Percentiles rank a stretch among this genome's conserved stretches.
Evolutionary conservation across 1,139 yeast species (phyloP).

Genomic region (Meyerozyma guilliermondii): DNA sequence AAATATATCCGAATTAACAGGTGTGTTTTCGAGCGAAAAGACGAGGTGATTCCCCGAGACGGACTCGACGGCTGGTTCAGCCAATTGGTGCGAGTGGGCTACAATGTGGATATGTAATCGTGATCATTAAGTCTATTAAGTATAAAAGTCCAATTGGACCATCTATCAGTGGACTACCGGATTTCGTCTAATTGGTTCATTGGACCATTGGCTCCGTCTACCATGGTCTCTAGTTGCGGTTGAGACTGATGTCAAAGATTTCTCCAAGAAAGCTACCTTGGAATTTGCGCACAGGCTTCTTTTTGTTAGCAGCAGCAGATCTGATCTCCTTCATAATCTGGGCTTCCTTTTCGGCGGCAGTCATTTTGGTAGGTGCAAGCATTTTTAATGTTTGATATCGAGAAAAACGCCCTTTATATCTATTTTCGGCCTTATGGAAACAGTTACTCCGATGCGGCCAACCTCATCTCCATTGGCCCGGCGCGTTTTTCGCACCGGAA

Average conservation of each 20-base stretch:
- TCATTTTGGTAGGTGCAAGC: constrained; percentile 2
- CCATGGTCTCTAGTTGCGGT: background rate
- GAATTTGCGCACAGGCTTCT: constrained; percentile 37
- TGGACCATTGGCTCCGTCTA: too few relatives aligned
- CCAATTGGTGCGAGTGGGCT: constrained; percentile 7
- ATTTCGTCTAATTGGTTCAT: too few relatives aligned
- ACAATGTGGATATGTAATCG: background rate
- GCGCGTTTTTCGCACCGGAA: constrained; percentile 1
- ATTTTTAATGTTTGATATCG: background rate
- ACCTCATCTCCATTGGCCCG: constrained; percentile 1
- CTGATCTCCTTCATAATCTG: constrained; percentile 45
- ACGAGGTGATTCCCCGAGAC: constrained; percentile 33
- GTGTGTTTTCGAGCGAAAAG: constrained; percentile 27
- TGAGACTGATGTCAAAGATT: constrained; percentile 20
- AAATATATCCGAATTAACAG: constrained; percentile 41
- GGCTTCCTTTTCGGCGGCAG: constrained; percentile 46
- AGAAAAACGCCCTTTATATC: background rate
- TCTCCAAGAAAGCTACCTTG: constrained; percentile 42
- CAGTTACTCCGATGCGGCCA: background rate
- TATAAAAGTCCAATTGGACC: too few relatives aligned
- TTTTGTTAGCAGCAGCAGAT: constrained; percentile 17
- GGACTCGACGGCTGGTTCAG: constrained; percentile 44
- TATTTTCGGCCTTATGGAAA: background rate
- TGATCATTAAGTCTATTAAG: too few relatives aligned
- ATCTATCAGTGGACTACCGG: too few relatives aligned